phyloP scores from a whole-genome alignment of 495 filamentous ascomycete genomes.

The Oleoguttula mirabilis region DNA sequence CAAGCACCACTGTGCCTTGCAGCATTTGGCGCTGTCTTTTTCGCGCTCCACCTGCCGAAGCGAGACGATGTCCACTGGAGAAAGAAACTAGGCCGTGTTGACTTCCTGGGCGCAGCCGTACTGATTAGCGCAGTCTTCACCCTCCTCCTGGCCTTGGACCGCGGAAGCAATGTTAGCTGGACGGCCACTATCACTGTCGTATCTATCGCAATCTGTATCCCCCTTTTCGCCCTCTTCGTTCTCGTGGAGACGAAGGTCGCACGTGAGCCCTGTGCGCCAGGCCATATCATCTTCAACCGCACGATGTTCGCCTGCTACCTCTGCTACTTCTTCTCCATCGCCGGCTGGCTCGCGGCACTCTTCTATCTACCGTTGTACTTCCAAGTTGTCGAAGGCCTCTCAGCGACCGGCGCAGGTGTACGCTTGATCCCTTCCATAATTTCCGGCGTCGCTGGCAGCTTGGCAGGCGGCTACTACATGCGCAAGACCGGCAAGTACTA shows the following conservation, averaged over 20 bases:
- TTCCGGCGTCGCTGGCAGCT: conserved; percentile 51
- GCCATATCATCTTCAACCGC: conserved; percentile 63
- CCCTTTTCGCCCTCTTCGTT: conserved; percentile 55
- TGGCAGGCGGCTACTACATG: conserved; percentile 62
- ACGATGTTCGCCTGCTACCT: conserved; percentile 56
- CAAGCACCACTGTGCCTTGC: conserved; percentile 57
- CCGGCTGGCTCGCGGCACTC: conserved; percentile 47
- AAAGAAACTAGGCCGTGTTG: conserved; percentile 56
- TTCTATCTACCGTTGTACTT: conserved; percentile 76
- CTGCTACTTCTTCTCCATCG: conserved; percentile 68
- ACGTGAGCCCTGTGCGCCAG: conserved; percentile 65
- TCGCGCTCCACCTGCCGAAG: conserved; percentile 50
- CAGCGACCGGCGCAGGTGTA: conserved; percentile 53
- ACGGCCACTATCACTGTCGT: conserved; percentile 44
- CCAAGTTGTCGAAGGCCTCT: conserved; percentile 59
- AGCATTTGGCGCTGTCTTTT: conserved; percentile 51
- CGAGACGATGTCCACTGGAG: conserved; percentile 46
- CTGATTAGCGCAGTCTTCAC: conserved; percentile 57
- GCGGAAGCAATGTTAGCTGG: conserved; percentile 67
- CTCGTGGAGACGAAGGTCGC: conserved; percentile 62
- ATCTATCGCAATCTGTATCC: conserved; percentile 44
- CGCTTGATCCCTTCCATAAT: conserved; percentile 56
- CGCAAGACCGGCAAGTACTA: conserved; percentile 67
- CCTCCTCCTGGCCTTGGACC: conserved; percentile 65
- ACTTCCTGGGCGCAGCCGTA: conserved; percentile 63